Percentiles rank a stretch among this genome's conserved stretches.
These are phyloP conservation scores for Dendrobium huoshanense DNA, from an alignment of 106 monocot species.

Conservation along the genomic window DNA sequence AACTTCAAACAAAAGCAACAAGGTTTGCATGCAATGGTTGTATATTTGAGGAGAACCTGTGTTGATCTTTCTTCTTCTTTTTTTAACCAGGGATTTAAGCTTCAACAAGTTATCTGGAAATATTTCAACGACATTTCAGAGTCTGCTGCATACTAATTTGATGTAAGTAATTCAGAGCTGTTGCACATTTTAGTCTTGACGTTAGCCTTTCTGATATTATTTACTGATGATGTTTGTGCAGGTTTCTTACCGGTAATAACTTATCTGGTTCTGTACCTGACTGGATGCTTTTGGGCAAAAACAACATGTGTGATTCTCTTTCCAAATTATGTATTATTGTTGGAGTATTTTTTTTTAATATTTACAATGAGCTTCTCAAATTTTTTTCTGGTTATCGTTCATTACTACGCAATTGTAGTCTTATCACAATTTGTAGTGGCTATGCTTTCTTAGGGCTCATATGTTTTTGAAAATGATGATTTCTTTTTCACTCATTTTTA, in stretches of 20 bases:
- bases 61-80: neutral
- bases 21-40: too few relatives aligned
- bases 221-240: neutral
- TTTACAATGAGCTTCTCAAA: too few relatives aligned
- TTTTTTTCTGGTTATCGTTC: too few relatives aligned
- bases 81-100: constrained; percentile 6
- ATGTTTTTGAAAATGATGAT: too few relatives aligned
- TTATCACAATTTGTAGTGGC: too few relatives aligned
- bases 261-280: constrained; percentile 8
- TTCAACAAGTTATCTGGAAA: constrained; percentile 7
- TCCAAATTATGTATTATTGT: neutral
- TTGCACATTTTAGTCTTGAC: neutral
- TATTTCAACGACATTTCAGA: neutral
- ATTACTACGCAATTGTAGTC: too few relatives aligned
- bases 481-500: too few relatives aligned
- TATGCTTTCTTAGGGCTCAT: too few relatives aligned
- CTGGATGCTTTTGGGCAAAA: neutral
- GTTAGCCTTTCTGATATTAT: neutral
- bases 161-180: neutral
- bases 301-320: constrained; percentile 4
- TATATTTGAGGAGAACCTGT: too few relatives aligned
- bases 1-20: too few relatives aligned
- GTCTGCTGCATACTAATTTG: neutral
- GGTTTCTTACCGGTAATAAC: constrained; percentile 12
- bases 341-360: too few relatives aligned